Evolutionary conservation across 305 asterid species (phyloP), one percentile per base, ranked within the genome.

Genomic region (Stenogyne calaminthoides): DNA sequence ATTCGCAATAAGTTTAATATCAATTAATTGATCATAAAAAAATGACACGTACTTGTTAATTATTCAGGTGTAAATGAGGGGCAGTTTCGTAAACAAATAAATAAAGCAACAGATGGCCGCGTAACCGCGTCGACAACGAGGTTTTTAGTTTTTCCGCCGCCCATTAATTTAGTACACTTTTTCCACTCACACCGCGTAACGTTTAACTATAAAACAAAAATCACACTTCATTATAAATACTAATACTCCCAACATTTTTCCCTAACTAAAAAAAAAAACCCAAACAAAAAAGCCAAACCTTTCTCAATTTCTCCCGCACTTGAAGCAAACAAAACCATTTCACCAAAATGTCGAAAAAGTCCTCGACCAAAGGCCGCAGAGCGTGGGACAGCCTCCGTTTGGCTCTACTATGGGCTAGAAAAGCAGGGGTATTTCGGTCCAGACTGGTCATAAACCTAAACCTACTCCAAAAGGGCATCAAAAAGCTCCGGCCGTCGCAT

Each of bases 341-440:
- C 27, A 12, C 8, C 40, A 80, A 40, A 76, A 86, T 93, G 91
- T 74, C 76, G 70, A 80, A 29, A 76, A 83, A 74, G 76, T 77
- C 65, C 69, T 80, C 89, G 9, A 5, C 64, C 2, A 55, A 65
- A 19, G 76, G 80, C 6, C 76, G 76, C 0, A 76, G 88, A 75
- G 86, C 87, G 14, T 93, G 96, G 98, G 81, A 80, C 9, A 60
- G 84, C 36, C 81, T 90, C 27, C 97, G 95, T 0, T 37, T 93
- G 3, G 90, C 95, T 5, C 74, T 93, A 14, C 62, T 88, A 11
- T 91, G 97, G 97, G 83, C 87, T 0, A 84, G 97, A 34, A 89
- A 86, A 71, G 88, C 96, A 2, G 88, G 90, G 6, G 12, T 77
- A 18, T 84, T 89, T 76, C 72, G 80, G 55, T 80, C 83, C 77